A percentile compares a stretch with the other conserved stretches of the same genome.
These are phyloP conservation scores for Mortierella sp. DNA, from an alignment of 371 early-diverging fungal genomes.

Conservation along the genomic window DNA sequence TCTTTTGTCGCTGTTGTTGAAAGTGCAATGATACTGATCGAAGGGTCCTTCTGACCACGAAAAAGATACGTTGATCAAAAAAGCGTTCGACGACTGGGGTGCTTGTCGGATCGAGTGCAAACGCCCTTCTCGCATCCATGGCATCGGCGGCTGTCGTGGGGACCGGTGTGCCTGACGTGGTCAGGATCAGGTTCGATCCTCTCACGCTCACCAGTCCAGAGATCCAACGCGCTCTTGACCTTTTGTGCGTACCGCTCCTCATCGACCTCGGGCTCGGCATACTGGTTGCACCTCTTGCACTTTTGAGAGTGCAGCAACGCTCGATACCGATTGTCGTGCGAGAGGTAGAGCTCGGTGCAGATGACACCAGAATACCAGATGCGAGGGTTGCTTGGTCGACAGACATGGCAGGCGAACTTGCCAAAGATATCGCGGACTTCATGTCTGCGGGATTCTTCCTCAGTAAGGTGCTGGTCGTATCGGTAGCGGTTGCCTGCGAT, in stretches of 20 bases:
- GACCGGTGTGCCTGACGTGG: not conserved
- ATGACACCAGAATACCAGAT: not conserved
- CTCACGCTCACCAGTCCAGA: not conserved
- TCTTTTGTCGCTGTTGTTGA: no score
- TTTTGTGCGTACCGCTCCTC: not conserved
- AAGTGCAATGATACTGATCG: no score
- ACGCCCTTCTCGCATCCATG: not conserved
- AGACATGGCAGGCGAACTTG: not conserved
- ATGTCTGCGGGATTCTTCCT: not conserved
- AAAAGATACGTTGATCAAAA: no score
- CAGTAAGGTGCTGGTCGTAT: not conserved
- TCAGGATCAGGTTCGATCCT: not conserved
- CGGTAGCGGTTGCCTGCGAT: not conserved
- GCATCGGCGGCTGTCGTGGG: not conserved
- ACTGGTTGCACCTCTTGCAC: conserved; percentile 6
- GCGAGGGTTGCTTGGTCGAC: not conserved
- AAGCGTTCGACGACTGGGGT: not conserved
- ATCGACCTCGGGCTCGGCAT: not conserved
- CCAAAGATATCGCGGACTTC: not conserved
- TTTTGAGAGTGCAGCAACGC: not conserved
- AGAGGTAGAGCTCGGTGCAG: not conserved
- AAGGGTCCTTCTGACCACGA: no score
- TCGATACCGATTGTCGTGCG: not conserved
- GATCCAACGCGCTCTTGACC: not conserved
- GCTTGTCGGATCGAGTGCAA: not conserved